Evolutionary conservation across 306 rosid genomes (phyloP).

Genomic region (Cicer arietinum): DNA sequence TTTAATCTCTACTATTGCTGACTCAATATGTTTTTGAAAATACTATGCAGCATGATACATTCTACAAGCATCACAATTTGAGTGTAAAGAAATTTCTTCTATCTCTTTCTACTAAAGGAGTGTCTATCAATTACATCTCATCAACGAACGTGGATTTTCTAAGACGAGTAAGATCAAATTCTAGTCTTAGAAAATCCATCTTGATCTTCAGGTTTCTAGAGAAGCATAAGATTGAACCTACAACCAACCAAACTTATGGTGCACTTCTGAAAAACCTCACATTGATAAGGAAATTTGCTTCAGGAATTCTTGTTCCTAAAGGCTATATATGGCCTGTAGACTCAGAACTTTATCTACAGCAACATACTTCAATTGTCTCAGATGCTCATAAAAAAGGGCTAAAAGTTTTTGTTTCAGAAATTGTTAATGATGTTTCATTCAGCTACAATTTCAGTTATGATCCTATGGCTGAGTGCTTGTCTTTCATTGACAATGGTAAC

Average conservation of each 20-base stretch:
- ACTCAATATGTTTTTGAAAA: slow-evolving; percentile 26
- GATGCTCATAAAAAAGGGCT: slow-evolving; percentile 81
- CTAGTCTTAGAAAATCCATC: slow-evolving; percentile 48
- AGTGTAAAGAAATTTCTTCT: slow-evolving; percentile 59
- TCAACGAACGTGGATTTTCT: slow-evolving; percentile 81
- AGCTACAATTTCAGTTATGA: slow-evolving; percentile 81
- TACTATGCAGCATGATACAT: slow-evolving; percentile 70
- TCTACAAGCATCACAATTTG: slow-evolving; percentile 74
- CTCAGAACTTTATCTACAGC: slow-evolving; percentile 48
- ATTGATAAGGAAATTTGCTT: slow-evolving; percentile 67
- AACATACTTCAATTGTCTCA: slow-evolving; percentile 66
- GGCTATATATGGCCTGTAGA: slow-evolving; percentile 73
- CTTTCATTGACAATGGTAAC: slow-evolving; percentile 59
- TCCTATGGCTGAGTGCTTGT: slow-evolving; percentile 72
- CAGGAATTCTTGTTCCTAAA: slow-evolving; percentile 83
- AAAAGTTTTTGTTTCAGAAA: slow-evolving; percentile 71
- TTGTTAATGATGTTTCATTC: slow-evolving; percentile 62
- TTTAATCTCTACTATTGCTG: slow-evolving; percentile 27
- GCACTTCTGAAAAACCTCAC: slow-evolving; percentile 60
- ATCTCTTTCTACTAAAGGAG: slow-evolving; percentile 49
- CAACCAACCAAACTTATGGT: slow-evolving; percentile 66
- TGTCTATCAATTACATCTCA: slow-evolving; percentile 61
- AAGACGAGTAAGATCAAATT: slow-evolving; percentile 49
- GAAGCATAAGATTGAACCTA: slow-evolving; percentile 57
- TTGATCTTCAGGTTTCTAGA: slow-evolving; percentile 64